Base-by-base conservation (phyloP, 495 filamentous ascomycete species). In the Echria macrotheca region DNA sequence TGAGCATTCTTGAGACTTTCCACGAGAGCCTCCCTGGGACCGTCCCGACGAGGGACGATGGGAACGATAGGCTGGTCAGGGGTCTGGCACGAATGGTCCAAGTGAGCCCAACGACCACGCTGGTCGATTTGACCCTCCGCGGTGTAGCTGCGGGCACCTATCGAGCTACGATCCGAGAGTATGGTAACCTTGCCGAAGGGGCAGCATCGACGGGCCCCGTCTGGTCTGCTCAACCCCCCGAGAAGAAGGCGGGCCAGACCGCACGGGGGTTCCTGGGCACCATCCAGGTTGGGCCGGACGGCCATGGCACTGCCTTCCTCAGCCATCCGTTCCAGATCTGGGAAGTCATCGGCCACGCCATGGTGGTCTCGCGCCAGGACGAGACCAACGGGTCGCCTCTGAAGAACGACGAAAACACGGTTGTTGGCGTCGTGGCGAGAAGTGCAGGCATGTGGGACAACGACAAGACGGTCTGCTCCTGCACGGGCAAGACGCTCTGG, bases 371-470 rank as follows among this genome's bases (percentile, higher is more conserved):
- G 14, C 80, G 72, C 49, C 70, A 79, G 55, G 67, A 76, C 5
- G 79, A 79, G 39, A 64, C 66, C 21, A 54, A 63, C 24, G 69
- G 56, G 49, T 64, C 54, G 42, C 80, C 82, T 60, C 64, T 80
- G 52, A 72, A 71, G 54, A 84, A 91, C 57, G 87, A 94, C 58
- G 74, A 80, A 41, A 81, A 94, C 60, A 91, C 89, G 24, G 69
- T 95, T 32, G 85, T 95, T 5, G 93, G 93, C 25, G 89, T 97
- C 43, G 87, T 97, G 64, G 93, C 93, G 35, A 74, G 93, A 61
- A 95, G 89, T 68, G 91, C 93, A 19, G 93, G 93, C 11, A 84
- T 95, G 44, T 97, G 93, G 93, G 91, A 96, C 65, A 97, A 98
- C 61, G 89, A 96, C 63, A 98, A 96, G 77, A 96, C 86, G 59